Evolutionary conservation across 2,329 filamentous ascomycete genomes (phyloP), one percentile per base, ranked within the genome.

Genomic region (Botrytis aclada): DNA sequence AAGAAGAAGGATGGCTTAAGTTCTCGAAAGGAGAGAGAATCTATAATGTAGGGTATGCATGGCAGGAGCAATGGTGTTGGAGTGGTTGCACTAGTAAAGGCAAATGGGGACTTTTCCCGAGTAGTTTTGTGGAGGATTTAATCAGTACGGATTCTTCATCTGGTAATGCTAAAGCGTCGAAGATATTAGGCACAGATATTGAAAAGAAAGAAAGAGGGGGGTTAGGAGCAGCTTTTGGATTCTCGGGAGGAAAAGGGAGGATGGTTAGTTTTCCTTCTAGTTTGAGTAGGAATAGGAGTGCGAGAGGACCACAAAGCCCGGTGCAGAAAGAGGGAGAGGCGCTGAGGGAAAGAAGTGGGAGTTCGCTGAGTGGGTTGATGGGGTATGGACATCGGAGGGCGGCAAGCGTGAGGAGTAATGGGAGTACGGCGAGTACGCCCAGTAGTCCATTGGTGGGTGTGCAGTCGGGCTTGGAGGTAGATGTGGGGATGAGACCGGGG

Each of bases 31-130:
- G 79, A 10, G 80, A 81, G n/a, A 77, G 65, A 29, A 79, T 81
- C 7, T 73, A 61, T 5, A 75, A 72, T 41, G 76, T 81, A n/a
- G 78, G 77, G 0, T 81, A 77, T 65, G 73, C 74, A 32, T 80
- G 72, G 56, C 70, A 73, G 61, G 79, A 81, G 65, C 77, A 80
- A 41, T 81, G 80, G 80, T 80, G 79, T 65, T 81, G 77, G 77
- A 77, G 77, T 7, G 80, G 80, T 16, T 75, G 78, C 56, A 78
- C 73, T 4, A 72, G 70, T 3, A 80, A 79, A 63, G 78, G 80
- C 2, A 79, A 80, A 74, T 81, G 76, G 77, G 80, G 80, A 4
- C 41, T 80, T 1, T 81, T 81, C 58, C 80, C 79, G 1, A 66
- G 70, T 3, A 43, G 74, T 12, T 81, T 80, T 66, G 77, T 80